Evolutionary conservation across 495 filamentous ascomycete genomes (phyloP).

Genomic region (Acidomyces sp.): DNA sequence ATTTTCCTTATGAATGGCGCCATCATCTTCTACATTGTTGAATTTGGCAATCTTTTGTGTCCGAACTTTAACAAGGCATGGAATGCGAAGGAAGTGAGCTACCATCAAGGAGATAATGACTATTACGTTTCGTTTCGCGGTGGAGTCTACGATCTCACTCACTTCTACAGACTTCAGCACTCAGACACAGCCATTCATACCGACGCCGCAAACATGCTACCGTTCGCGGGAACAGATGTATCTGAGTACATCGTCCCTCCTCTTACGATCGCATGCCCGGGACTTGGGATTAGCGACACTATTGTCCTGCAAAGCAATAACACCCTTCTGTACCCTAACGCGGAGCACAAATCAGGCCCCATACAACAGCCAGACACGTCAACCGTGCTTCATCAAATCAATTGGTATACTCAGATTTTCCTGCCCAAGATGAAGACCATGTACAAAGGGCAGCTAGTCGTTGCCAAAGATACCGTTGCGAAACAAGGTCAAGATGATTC

Average conservation of each 20-base stretch:
- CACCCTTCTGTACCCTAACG: conserved; percentile 38
- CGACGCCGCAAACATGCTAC: conserved; percentile 53
- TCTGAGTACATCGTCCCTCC: conserved; percentile 77
- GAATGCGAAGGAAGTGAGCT: conserved; percentile 56
- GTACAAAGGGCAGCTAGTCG: conserved; percentile 77
- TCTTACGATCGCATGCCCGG: conserved; percentile 57
- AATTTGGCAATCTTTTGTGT: conserved; percentile 71
- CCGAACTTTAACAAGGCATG: conserved; percentile 88
- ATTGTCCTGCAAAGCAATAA: conserved; percentile 48
- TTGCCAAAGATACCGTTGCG: conserved; percentile 40
- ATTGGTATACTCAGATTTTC: conserved; percentile 69
- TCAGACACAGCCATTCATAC: conserved; percentile 52
- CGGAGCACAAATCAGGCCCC: conserved; percentile 56
- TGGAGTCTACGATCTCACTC: conserved; percentile 80
- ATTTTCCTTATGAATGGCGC: conserved; percentile 73
- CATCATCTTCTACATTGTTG: conserved; percentile 87
- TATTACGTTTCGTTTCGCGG: conserved; percentile 85
- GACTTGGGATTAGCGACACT: conserved; percentile 43
- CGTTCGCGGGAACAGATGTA: conserved; percentile 62
- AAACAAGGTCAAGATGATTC: conserved; percentile 49
- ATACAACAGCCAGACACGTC: conserved; percentile 35
- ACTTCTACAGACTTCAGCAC: conserved; percentile 75
- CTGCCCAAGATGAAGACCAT: conserved; percentile 69
- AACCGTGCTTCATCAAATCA: conserved; percentile 41
- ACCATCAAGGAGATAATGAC: conserved; percentile 57